These are phyloP conservation scores for Trametes meyenii DNA, from an alignment of 768 basidiomycete species.

Conservation along the genomic window DNA sequence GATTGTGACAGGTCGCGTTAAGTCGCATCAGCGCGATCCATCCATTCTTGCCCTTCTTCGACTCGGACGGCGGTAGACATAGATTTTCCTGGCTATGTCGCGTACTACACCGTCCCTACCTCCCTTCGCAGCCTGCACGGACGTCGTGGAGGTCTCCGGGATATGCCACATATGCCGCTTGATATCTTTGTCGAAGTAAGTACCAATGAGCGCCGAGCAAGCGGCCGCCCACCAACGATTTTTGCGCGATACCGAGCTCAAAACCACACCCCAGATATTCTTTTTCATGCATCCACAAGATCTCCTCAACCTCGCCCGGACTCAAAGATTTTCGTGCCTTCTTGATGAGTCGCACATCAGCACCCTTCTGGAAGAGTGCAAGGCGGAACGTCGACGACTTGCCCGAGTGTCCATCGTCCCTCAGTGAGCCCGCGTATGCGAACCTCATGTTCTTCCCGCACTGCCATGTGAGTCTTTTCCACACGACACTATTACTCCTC, in stretches of 20 bases:
- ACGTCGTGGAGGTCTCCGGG: conserved; percentile 15
- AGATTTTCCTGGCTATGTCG: no score
- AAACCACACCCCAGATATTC: conserved; percentile 11
- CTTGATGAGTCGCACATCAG: conserved; percentile 17
- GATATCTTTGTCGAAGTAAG: conserved; percentile 21
- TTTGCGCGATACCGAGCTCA: no score
- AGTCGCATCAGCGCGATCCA: no score
- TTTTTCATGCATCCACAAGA: conserved; percentile 20
- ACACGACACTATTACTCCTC: not conserved
- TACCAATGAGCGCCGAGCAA: not conserved
- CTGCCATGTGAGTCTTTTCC: conserved; percentile 20
- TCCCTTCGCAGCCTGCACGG: conserved; percentile 13
- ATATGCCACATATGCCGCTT: conserved; percentile 22
- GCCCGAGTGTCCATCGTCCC: conserved; percentile 21
- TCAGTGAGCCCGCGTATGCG: conserved; percentile 25
- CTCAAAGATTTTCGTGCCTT: conserved; percentile 21
- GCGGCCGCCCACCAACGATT: no score
- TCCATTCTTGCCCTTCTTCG: not conserved
- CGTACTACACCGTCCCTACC: no score
- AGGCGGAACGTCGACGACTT: conserved; percentile 15
- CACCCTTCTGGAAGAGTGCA: conserved; percentile 16
- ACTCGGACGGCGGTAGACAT: no score
- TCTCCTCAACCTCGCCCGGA: conserved; percentile 22
- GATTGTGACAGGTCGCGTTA: no score
- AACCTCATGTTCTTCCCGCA: conserved; percentile 22